Percentiles rank a stretch among this genome's conserved stretches.
phyloP scores from a whole-genome alignment of 257 asterid genomes.

The Solanum commersonii region DNA sequence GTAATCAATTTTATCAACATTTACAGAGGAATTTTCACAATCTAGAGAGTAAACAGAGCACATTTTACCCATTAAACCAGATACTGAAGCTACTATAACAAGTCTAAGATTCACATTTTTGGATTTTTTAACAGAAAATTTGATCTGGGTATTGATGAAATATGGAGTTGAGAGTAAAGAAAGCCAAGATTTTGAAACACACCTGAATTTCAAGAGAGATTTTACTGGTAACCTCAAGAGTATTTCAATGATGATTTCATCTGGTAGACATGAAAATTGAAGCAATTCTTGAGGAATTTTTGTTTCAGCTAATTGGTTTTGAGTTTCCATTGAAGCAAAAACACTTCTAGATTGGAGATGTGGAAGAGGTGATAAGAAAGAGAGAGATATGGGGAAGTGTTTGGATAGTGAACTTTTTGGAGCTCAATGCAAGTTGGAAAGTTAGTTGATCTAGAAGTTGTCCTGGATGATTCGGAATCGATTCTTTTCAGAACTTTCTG shows the following conservation, averaged over 20 bases:
- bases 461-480: too few relatives aligned
- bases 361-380: not conserved
- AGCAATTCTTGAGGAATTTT: not conserved
- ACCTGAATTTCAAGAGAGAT: constrained; percentile 33
- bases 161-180: constrained; percentile 23
- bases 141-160: constrained; percentile 28
- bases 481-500: accelerated
- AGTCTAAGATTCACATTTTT: not conserved
- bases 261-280: constrained; percentile 21
- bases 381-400: not conserved
- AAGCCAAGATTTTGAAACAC: constrained; percentile 47
- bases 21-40: constrained; percentile 8
- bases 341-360: not conserved
- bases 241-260: constrained; percentile 41
- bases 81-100: not conserved
- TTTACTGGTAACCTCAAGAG: constrained; percentile 37
- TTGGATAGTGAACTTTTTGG: not conserved
- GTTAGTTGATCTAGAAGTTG: too few relatives aligned
- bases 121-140: not conserved
- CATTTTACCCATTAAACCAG: not conserved
- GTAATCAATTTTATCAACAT: not conserved
- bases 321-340: not conserved
- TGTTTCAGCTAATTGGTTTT: not conserved
- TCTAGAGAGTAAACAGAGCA: constrained; percentile 22
- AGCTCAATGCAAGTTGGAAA: not conserved